These are phyloP conservation scores for Uronychia binucleata DNA, from an alignment of 73 alveolate species.

Conservation along the genomic window DNA sequence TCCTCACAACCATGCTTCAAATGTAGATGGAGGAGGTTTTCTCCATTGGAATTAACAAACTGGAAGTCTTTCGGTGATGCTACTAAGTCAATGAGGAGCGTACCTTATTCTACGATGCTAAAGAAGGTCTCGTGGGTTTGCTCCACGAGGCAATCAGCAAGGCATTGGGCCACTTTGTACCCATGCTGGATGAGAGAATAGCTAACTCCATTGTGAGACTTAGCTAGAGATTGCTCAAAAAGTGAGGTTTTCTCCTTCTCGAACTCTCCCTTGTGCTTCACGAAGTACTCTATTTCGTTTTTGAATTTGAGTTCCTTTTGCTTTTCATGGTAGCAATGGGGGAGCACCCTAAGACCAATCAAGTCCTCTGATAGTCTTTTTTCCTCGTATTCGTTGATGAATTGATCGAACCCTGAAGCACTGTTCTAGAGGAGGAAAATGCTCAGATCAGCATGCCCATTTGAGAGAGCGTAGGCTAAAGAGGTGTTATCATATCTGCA, in stretches of 20 bases:
- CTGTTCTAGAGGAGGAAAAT: slow-evolving; percentile 39
- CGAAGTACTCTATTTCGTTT: background rate
- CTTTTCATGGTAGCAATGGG: background rate
- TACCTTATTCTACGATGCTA: background rate
- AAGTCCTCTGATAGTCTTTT: background rate
- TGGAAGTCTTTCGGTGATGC: background rate
- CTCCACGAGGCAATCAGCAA: slow-evolving; percentile 12
- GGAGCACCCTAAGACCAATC: background rate
- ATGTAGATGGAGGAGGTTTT: slow-evolving; percentile 29
- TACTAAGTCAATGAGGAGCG: too few relatives aligned
- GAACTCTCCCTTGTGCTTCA: slow-evolving; percentile 4
- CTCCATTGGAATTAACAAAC: slow-evolving; percentile 5
- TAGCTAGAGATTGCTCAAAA: slow-evolving; percentile 15
- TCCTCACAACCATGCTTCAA: background rate
- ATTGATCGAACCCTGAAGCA: background rate
- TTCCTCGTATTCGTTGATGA: background rate
- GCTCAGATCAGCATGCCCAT: slow-evolving; percentile 32
- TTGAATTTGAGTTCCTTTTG: background rate
- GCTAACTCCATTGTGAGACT: slow-evolving; percentile 26
- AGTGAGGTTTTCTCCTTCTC: slow-evolving; percentile 2
- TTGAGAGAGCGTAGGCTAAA: slow-evolving; percentile 8
- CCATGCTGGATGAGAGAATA: slow-evolving; percentile 34
- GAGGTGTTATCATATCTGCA: slow-evolving; percentile 38
- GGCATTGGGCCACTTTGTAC: slow-evolving; percentile 14
- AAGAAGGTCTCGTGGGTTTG: slow-evolving; percentile 15